Base-by-base conservation (phyloP, 2,329 filamentous ascomycete genomes). In the Raffaelea arxii region DNA sequence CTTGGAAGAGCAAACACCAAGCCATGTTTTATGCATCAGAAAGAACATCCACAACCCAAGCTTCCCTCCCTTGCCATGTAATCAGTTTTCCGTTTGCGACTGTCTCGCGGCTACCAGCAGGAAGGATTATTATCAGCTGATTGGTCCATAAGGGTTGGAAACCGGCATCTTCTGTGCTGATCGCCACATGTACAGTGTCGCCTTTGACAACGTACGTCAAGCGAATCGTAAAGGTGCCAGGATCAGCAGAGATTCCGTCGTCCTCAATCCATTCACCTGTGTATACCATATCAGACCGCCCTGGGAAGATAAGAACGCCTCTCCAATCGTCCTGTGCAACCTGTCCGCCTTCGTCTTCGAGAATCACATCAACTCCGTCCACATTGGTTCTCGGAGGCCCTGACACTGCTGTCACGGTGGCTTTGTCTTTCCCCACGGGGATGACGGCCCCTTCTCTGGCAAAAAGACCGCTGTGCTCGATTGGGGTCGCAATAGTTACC, bases 221-320 rank as follows among this genome's bases (percentile, higher is more conserved):
- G 12, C 16, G 11, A 12, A 66, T 37, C 1, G 49, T 61, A 41
- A 63, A 66, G 14, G 53, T 50, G 3, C 62, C 64, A 1, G 55
- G 46, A 11, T 49, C 57, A 0, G 55, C 42, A 0, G 63, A 59
- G 2, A 66, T 57, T 4, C 65, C 65, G 12, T 68, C 63, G 21
- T 68, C 65, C 47, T 68, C 65, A 24, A 60, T 60, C 65, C 65
- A 68, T 0, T 21, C n/a, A 25, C 25, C 41, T 2, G 10, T 21
- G 41, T 42, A 32, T 2, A 27, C 16, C 25, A 21, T 23, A 9
- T 10, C 23, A 19, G 24, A n/a, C 18, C 4, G 41, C n/a, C 41
- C 41, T 12, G 41, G 41, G 41, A 42, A 42, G 41, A 42, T n/a
- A 25, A 4, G 18, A 4, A 42, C 41, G 25, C 41, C 41, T 4